A percentile compares a stretch with the other conserved stretches of the same genome.
These are phyloP conservation scores for Cronartium quercuum DNA, from an alignment of 1,284 basidiomycete genomes.

Conservation along the genomic window DNA sequence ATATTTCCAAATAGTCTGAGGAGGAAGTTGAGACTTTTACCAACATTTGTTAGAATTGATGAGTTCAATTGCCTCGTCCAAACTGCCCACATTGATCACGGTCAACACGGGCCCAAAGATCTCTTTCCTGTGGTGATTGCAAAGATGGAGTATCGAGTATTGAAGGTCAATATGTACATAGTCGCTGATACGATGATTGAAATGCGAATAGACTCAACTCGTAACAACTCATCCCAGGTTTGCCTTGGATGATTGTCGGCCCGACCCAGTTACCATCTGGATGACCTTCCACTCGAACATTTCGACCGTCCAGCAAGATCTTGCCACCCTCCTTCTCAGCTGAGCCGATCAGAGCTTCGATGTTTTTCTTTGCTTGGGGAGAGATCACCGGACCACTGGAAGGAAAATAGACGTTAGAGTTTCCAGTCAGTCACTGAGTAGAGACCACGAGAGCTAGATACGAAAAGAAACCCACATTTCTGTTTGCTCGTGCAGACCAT, in stretches of 20 bases:
- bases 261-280: constrained; percentile 92
- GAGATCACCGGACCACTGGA: constrained; percentile 87
- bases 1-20: constrained; percentile 38
- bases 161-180: constrained; percentile 41
- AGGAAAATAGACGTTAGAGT: constrained; percentile 21
- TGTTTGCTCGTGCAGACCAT: constrained; percentile 78
- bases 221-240: constrained; percentile 79
- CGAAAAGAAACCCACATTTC: constrained; percentile 64
- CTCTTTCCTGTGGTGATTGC: constrained; percentile 62
- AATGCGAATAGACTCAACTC: constrained; percentile 53
- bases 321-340: constrained; percentile 78
- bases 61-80: constrained; percentile 84
- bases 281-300: constrained; percentile 64
- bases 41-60: constrained; percentile 77
- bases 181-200: neutral
- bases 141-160: neutral
- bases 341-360: constrained; percentile 70
- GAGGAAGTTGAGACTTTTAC: constrained; percentile 50
- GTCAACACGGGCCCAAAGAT: constrained; percentile 90
- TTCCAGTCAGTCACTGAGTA: constrained; percentile 12
- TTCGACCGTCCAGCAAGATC: constrained; percentile 80
- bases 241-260: constrained; percentile 79
- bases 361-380: constrained; percentile 71
- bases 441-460: neutral
- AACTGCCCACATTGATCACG: constrained; percentile 70